These are phyloP conservation scores for Nakaseomyces kungkrabaensis DNA, from an alignment of 1,139 yeast species.

Conservation along the genomic window DNA sequence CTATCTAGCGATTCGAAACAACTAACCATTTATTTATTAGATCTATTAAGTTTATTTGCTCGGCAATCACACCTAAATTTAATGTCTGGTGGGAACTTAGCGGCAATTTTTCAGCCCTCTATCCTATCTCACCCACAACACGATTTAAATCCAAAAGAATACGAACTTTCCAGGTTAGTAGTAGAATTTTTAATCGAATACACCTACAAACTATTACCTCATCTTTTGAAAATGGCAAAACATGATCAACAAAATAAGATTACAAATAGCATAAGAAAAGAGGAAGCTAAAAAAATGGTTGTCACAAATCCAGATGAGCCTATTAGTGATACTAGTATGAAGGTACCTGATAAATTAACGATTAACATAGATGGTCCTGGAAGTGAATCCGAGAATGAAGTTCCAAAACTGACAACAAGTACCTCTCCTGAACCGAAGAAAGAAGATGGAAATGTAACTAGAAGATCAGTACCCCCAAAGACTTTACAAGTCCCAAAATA, in stretches of 20 bases:
- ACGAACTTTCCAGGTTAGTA: slow-evolving; percentile 76
- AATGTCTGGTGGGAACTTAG: slow-evolving; percentile 88
- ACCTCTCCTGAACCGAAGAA: background rate
- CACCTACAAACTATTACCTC: slow-evolving; percentile 66
- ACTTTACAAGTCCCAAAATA: slow-evolving; percentile 11
- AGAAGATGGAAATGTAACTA: background rate
- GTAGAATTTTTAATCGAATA: slow-evolving; percentile 85
- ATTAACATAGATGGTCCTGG: background rate
- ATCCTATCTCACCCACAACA: slow-evolving; percentile 86
- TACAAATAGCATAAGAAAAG: background rate
- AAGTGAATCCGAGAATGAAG: background rate
- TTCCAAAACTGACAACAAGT: background rate
- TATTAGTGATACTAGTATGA: background rate
- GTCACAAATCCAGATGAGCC: slow-evolving; percentile 5
- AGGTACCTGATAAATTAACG: background rate
- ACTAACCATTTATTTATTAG: slow-evolving; percentile 74
- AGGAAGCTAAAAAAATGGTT: slow-evolving; percentile 5
- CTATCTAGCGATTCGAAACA: slow-evolving; percentile 48
- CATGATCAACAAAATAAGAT: slow-evolving; percentile 15
- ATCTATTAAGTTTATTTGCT: slow-evolving; percentile 77
- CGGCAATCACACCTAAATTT: slow-evolving; percentile 66
- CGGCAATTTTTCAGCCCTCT: slow-evolving; percentile 95
- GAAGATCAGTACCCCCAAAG: slow-evolving; percentile 8
- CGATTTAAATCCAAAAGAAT: slow-evolving; percentile 85
- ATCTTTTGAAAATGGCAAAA: slow-evolving; percentile 32